These are phyloP conservation scores for Solanum peruvianum DNA, from an alignment of 257 asterid species.

Conservation along the genomic window DNA sequence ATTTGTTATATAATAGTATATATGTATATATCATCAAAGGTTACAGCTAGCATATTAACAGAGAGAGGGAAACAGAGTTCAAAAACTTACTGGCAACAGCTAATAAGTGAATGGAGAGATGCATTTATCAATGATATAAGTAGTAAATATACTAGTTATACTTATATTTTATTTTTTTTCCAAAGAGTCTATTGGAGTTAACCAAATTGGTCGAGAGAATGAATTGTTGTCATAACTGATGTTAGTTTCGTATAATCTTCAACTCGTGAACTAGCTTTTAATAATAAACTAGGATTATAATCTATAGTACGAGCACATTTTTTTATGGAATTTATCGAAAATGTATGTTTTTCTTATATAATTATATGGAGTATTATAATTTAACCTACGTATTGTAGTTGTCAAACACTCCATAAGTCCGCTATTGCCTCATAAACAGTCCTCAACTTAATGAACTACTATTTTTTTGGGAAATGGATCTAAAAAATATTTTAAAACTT, in stretches of 20 bases:
- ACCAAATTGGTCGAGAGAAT: neutral
- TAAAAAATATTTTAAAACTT: too few species aligned
- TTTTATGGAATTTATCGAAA: too few species aligned
- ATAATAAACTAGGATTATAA: neutral
- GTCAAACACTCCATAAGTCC: neutral
- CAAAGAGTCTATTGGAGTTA: neutral
- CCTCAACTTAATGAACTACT: neutral
- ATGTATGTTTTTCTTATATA: too few species aligned
- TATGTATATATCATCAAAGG: neutral
- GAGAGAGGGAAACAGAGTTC: neutral
- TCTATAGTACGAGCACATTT: neutral
- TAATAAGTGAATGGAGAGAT: neutral
- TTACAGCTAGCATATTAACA: neutral
- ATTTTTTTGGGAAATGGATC: too few species aligned
- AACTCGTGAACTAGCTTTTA: neutral
- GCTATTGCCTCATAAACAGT: neutral
- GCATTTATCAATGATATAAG: neutral
- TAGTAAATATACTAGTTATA: neutral
- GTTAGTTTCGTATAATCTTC: neutral
- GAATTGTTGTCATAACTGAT: neutral
- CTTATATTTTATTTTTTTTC: neutral
- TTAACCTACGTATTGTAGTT: neutral
- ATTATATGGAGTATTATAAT: too few species aligned
- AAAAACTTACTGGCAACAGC: neutral
- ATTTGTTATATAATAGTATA: neutral